Evolutionary conservation across 2,329 filamentous ascomycete genomes (phyloP).

Genomic region (Paracorniculantispora psalliotae): DNA sequence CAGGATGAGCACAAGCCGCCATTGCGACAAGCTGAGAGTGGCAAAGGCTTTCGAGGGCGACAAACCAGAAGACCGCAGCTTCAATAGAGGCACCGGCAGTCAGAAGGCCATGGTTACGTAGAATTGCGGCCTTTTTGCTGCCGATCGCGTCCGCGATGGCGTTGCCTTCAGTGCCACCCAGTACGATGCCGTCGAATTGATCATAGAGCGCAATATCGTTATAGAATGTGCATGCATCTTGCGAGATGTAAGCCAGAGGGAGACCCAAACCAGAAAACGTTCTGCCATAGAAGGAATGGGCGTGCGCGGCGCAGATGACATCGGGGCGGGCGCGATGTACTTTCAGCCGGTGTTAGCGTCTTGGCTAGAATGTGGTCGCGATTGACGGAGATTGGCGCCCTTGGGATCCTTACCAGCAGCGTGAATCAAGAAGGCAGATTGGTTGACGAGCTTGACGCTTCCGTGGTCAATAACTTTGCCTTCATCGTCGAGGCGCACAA

Average conservation of each 20-base stretch:
- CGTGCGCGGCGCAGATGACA: slow-evolving; percentile 49
- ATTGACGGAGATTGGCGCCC: not conserved
- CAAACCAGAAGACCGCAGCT: slow-evolving; percentile 50
- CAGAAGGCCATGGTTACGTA: slow-evolving; percentile 52
- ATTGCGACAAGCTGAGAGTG: slow-evolving; percentile 49
- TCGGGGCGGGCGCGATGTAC: slow-evolving; percentile 53
- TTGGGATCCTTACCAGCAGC: slow-evolving; percentile 20
- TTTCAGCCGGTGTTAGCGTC: slow-evolving; percentile 14
- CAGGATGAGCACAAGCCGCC: slow-evolving; percentile 56
- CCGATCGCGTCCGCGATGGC: slow-evolving; percentile 45
- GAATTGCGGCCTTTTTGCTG: slow-evolving; percentile 44
- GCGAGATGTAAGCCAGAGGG: slow-evolving; percentile 60
- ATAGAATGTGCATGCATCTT: slow-evolving; percentile 58
- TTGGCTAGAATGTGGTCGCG: not conserved
- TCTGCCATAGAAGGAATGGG: slow-evolving; percentile 48
- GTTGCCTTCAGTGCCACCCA: slow-evolving; percentile 46
- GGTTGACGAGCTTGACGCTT: slow-evolving; percentile 26
- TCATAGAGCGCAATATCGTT: slow-evolving; percentile 40
- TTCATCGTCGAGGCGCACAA: slow-evolving; percentile 60
- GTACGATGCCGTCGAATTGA: slow-evolving; percentile 47
- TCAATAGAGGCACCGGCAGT: slow-evolving; percentile 47
- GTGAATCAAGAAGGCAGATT: slow-evolving; percentile 25
- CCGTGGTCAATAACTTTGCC: slow-evolving; percentile 62
- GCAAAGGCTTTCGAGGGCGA: slow-evolving; percentile 45
- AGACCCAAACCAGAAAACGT: slow-evolving; percentile 59